phyloP scores from a whole-genome alignment of 768 basidiomycete species.

The Podaxis pistillaris region DNA sequence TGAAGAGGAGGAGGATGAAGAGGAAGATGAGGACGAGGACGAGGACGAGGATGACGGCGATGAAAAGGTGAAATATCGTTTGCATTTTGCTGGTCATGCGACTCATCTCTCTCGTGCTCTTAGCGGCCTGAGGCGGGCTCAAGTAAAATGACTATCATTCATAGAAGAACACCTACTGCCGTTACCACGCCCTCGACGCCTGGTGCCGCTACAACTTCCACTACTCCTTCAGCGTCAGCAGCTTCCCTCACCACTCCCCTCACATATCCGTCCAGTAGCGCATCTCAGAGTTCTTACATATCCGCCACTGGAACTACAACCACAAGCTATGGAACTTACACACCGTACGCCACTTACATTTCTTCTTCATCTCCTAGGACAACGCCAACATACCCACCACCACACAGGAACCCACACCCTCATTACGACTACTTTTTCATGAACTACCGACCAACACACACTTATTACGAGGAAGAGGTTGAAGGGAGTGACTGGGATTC shows the following conservation, averaged over 20 bases:
- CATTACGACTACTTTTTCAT: not conserved
- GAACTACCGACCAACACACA: not conserved
- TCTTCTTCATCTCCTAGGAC: not conserved
- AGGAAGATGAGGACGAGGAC: not conserved
- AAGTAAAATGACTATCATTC: not conserved
- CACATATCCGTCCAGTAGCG: not conserved
- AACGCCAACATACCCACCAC: conserved; percentile 3
- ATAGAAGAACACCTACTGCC: not conserved
- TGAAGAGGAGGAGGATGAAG: not conserved
- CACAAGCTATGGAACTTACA: not conserved
- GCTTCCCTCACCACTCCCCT: conserved; percentile 2
- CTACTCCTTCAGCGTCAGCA: not conserved
- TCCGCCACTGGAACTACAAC: not conserved
- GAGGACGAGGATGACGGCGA: not conserved
- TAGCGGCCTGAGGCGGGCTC: not conserved
- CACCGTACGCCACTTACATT: not conserved
- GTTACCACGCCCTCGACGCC: not conserved
- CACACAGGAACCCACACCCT: not conserved
- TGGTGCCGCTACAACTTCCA: not conserved
- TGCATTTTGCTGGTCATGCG: not conserved
- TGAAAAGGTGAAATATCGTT: not conserved
- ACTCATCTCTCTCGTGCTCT: not conserved
- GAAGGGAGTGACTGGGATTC: conserved; percentile 9
- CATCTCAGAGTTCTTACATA: not conserved
- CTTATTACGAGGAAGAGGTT: not conserved